Base-by-base conservation (phyloP, 2,329 filamentous ascomycete species). In the Aspergillus ibericus region DNA sequence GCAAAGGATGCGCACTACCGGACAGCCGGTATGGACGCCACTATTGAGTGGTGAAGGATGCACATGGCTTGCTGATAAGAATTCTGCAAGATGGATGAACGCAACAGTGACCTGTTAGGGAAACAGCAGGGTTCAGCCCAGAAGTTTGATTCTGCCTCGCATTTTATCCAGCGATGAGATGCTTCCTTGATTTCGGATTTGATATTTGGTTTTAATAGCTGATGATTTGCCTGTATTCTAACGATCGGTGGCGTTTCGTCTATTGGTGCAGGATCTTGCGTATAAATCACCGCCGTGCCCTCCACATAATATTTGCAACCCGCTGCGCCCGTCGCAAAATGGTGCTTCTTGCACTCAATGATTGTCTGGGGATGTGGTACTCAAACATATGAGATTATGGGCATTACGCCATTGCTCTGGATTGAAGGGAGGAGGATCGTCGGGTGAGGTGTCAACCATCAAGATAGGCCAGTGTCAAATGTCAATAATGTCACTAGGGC, bases 1-100 rank as follows among this genome's bases (percentile, higher is more conserved):
- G 51, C 51, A 22, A 53, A 53, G 51, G 51, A 53, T 53, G 38
- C 20, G 5, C 51, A 44, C 51, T 58, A 49, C 55, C 55, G 20
- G 22, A 10, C 27, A 38, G 40, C 34, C 13, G 49, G 55, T 58
- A 53, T 20, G 34, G 32, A 51, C 32, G 49, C 49, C 49, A 53
- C 50, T 48, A 47, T 53, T 29, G 29, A 34, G 29, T 34, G 12
- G 32, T 50, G 29, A 54, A 53, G 34, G 16, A 46, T 32, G 16
- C 22, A 49, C 38, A 55, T 51, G 29, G 20, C 40, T 46, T 29
- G 34, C 15, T 25, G 42, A 46, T 46, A 25, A n/a, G 42, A 8
- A 4, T 10, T 46, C 16, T 20, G 16, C 20, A 22, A 16, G 18
- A n/a, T 7, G n/a, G 15, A 46, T 46, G 20, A 3, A 20, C 42